Conservation (phyloP, 2,329 filamentous ascomycete genomes). For the Nemania abortiva region DNA sequence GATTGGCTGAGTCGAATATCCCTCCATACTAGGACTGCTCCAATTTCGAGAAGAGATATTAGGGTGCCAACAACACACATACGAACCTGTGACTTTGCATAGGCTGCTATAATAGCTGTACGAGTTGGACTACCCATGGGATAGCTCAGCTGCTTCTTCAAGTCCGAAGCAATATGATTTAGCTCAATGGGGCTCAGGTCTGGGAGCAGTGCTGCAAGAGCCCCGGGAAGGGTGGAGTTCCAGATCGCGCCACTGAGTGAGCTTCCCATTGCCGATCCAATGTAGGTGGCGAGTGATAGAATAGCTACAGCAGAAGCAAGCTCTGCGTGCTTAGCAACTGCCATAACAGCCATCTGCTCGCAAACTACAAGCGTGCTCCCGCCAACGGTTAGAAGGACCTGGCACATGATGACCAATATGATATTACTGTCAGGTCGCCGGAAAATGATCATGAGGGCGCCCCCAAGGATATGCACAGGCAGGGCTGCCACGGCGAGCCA, state of each 20-base stretch:
- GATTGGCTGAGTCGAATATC: conserved; percentile 50
- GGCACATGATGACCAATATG: conserved; percentile 65
- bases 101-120: conserved; percentile 52
- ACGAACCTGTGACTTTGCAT: conserved; percentile 53
- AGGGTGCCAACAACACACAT: conserved; percentile 54
- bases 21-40: conserved; percentile 51
- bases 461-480: conserved; percentile 66
- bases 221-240: conserved; percentile 53
- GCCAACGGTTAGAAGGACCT: conserved; percentile 66
- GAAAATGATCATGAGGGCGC: conserved; percentile 66
- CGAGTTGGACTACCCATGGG: conserved; percentile 50
- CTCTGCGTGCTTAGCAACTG: conserved; percentile 65
- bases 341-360: conserved; percentile 69
- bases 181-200: conserved; percentile 44
- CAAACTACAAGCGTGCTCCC: conserved; percentile 66
- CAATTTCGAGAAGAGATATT: conserved; percentile 49
- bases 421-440: conserved; percentile 61
- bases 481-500: conserved; percentile 59
- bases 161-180: conserved; percentile 48
- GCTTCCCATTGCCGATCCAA: conserved; percentile 57
- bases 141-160: conserved; percentile 54
- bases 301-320: conserved; percentile 63
- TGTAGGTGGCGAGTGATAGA: conserved; percentile 54
- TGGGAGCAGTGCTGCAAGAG: conserved; percentile 48
- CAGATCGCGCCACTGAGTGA: conserved; percentile 61